Conservation (phyloP, 352 stramenopile species). For the Thalassiosira livingstoniorum region DNA sequence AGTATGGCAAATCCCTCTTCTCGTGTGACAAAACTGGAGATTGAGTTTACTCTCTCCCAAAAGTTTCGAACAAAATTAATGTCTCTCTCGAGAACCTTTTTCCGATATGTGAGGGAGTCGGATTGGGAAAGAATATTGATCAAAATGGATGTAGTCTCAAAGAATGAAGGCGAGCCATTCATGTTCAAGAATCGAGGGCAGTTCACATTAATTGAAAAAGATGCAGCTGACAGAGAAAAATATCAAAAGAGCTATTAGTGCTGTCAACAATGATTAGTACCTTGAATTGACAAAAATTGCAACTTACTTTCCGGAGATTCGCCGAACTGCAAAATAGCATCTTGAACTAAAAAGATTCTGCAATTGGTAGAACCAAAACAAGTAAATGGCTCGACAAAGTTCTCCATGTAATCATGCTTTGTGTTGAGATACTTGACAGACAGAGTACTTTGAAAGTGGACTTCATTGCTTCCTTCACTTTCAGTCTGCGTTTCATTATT, state of each 20-base stretch:
- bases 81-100: constrained; percentile 28
- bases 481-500: constrained; percentile 3
- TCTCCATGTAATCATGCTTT: constrained; percentile 60
- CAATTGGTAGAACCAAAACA: constrained; percentile 43
- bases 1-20: constrained; percentile 17
- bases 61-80: constrained; percentile 40
- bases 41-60: constrained; percentile 35
- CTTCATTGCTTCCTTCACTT: constrained; percentile 4
- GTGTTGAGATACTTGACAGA: constrained; percentile 56
- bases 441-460: constrained; percentile 45
- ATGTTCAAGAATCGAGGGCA: constrained; percentile 61
- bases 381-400: constrained; percentile 56
- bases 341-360: constrained; percentile 25
- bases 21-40: constrained; percentile 11
- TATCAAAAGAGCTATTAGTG: neutral
- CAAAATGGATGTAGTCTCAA: constrained; percentile 44
- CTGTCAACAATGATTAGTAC: neutral
- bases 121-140: constrained; percentile 40
- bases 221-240: constrained; percentile 22
- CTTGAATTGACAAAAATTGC: too few relatives aligned
- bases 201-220: constrained; percentile 45
- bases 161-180: constrained; percentile 48
- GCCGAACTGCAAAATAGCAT: too few relatives aligned
- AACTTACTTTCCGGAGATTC: too few relatives aligned
- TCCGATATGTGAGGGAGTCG: constrained; percentile 21